Evolutionary conservation across 73 alveolate species (phyloP), one percentile per base, ranked within the genome.

Genomic region (Tetrahymena thermophila): DNA sequence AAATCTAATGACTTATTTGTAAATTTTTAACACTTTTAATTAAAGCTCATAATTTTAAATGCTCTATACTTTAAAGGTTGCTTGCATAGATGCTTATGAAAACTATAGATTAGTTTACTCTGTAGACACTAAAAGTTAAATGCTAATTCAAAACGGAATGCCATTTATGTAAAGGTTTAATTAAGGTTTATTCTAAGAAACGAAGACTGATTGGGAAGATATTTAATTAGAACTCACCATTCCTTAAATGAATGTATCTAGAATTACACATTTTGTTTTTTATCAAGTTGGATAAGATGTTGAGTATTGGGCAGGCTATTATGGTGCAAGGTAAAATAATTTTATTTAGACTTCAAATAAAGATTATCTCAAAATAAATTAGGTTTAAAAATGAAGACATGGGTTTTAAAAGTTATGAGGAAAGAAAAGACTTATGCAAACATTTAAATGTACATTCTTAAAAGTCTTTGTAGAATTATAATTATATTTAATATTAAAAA

Each of bases 301-400:
- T 4, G 99, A 97, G 94, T 56, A 93, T 34, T 97, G 99, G 99
- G 99, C 96, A 34, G 99, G 99, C 23, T 94, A 96, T 93, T 97
- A 93, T 95, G 99, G 99, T 23, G 96, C 98, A 28, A 85, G 94
- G 94, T 85, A 85, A 38, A 38, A 15, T 3, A 17, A 8, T 71
- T 71, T 13, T 23, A 71, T 34, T 11, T 71, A 4, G n/a, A 71
- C 0, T 71, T 28, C n/a, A 71, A 0, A 71, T 71, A n/a, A n/a
- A n/a, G 6, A 56, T 71, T 71, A 25, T 2, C 1, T 34, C 7
- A 50, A 15, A 5, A 50, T 19, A 9, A n/a, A 38, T 35, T 85
- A 85, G 94, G 89, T 95, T 85, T 23, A 95, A 38, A 19, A 93
- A 71, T 11, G 97, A 95, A 58, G 40, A 93, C 35, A 85, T 95